phyloP scores from a whole-genome alignment of 1,284 basidiomycete species.

The Fomitopsis palustris region DNA sequence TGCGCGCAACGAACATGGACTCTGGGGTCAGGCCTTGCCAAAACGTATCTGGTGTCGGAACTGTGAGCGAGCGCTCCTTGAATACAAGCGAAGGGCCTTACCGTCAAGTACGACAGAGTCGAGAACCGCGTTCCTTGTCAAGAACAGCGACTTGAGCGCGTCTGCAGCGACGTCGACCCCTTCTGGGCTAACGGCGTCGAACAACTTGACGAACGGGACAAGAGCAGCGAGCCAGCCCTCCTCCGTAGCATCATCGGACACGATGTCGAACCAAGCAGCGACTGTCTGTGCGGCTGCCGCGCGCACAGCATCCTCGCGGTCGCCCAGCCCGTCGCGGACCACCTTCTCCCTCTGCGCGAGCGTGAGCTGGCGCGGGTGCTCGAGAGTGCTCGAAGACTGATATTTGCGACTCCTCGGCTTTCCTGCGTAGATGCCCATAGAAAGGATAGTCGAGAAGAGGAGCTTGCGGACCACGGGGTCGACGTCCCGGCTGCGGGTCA shows the following conservation, averaged over 20 bases:
- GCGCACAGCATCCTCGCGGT: slow-evolving; percentile 77
- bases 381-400: slow-evolving; percentile 41
- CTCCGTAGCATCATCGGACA: slow-evolving; percentile 11
- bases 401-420: neutral
- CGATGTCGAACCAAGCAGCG: slow-evolving; percentile 48
- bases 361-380: slow-evolving; percentile 61
- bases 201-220: slow-evolving; percentile 52
- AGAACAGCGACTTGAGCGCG: slow-evolving; percentile 59
- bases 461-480: slow-evolving; percentile 80
- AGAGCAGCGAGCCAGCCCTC: slow-evolving; percentile 15
- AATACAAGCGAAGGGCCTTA: slow-evolving; percentile 28
- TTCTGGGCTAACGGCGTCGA: slow-evolving; percentile 43
- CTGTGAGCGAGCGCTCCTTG: neutral
- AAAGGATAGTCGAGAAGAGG: slow-evolving; percentile 66
- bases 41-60: slow-evolving; percentile 51
- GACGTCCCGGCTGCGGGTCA: slow-evolving; percentile 80
- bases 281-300: slow-evolving; percentile 75
- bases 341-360: slow-evolving; percentile 74
- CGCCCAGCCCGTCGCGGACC: slow-evolving; percentile 80
- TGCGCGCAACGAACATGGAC: slow-evolving; percentile 75
- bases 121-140: slow-evolving; percentile 50
- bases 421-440: slow-evolving; percentile 10
- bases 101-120: slow-evolving; percentile 69
- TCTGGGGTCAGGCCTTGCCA: slow-evolving; percentile 78
- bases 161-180: slow-evolving; percentile 56